phyloP scores from a whole-genome alignment of 345 rosid species.

The Brassica juncea region DNA sequence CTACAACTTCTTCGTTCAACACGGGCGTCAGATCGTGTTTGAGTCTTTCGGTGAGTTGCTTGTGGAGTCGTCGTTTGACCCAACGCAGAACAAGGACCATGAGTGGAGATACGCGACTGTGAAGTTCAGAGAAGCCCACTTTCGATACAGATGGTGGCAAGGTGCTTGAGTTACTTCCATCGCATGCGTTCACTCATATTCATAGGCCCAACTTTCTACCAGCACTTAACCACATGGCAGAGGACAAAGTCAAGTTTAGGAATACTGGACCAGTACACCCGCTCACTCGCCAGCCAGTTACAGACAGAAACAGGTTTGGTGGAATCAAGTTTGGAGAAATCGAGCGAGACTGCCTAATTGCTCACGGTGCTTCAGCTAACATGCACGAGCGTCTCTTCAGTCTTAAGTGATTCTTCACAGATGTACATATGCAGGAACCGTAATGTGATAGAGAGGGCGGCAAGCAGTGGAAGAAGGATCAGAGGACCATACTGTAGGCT shows the following conservation, averaged over 20 bases:
- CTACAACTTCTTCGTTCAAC: slow-evolving; percentile 58
- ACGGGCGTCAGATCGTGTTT: slow-evolving; percentile 66
- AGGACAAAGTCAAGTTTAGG: too few species aligned
- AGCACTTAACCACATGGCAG: too few species aligned
- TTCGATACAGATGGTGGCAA: too few species aligned
- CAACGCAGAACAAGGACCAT: too few species aligned
- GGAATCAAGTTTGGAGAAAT: slow-evolving; percentile 92
- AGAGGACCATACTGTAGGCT: slow-evolving; percentile 75
- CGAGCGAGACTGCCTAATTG: slow-evolving; percentile 90
- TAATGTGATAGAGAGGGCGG: slow-evolving; percentile 63
- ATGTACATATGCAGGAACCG: slow-evolving; percentile 75
- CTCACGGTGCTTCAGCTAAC: slow-evolving; percentile 83
- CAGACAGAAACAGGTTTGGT: slow-evolving; percentile 43
- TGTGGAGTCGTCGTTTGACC: slow-evolving; percentile 67
- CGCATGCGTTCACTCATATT: too few species aligned
- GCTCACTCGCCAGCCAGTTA: too few species aligned
- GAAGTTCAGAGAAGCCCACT: slow-evolving; percentile 51
- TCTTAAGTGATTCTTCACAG: slow-evolving; percentile 69
- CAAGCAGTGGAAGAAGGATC: slow-evolving; percentile 63
- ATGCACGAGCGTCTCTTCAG: slow-evolving; percentile 83
- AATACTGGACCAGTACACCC: too few species aligned
- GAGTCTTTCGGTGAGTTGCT: slow-evolving; percentile 65
- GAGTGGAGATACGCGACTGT: too few species aligned
- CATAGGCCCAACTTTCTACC: too few species aligned
- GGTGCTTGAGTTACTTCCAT: too few species aligned